phyloP scores from a whole-genome alignment of 2,329 filamentous ascomycete species.

The Didymella lethalis region DNA sequence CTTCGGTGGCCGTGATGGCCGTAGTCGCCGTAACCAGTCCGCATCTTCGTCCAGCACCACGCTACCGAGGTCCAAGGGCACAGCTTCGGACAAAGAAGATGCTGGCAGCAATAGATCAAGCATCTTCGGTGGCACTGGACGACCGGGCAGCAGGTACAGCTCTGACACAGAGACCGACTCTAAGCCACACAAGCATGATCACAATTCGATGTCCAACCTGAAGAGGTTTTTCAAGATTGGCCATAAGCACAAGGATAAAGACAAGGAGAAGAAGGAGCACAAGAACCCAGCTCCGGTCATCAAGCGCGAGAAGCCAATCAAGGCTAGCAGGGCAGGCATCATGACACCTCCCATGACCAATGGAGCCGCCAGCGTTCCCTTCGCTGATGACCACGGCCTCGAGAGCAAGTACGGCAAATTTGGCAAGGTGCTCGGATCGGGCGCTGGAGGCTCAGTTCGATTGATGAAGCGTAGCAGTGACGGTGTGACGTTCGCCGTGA shows the following conservation, averaged over 20 bases:
- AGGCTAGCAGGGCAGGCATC: slow-evolving; percentile 54
- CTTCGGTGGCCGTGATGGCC: slow-evolving; percentile 78
- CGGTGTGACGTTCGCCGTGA: slow-evolving; percentile 93
- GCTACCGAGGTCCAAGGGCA: slow-evolving; percentile 57
- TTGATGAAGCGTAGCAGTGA: slow-evolving; percentile 94
- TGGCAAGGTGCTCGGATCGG: slow-evolving; percentile 90
- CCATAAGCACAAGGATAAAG: slow-evolving; percentile 63
- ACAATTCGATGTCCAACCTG: slow-evolving; percentile 90
- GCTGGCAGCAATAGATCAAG: slow-evolving; percentile 59
- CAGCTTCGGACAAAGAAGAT: slow-evolving; percentile 49
- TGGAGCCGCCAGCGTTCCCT: slow-evolving; percentile 68
- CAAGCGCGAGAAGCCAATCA: slow-evolving; percentile 60
- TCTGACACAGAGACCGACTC: slow-evolving; percentile 51
- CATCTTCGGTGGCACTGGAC: slow-evolving; percentile 60
- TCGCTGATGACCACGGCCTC: slow-evolving; percentile 91
- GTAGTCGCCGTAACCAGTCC: slow-evolving; percentile 60
- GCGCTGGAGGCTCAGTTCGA: slow-evolving; percentile 91
- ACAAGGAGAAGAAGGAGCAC: slow-evolving; percentile 56
- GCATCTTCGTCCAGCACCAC: slow-evolving; percentile 43
- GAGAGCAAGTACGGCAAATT: slow-evolving; percentile 95
- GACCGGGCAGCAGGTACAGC: slow-evolving; percentile 58
- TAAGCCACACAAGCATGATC: slow-evolving; percentile 54
- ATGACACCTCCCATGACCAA: slow-evolving; percentile 50
- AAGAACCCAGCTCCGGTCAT: slow-evolving; percentile 69
- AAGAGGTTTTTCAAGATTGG: slow-evolving; percentile 95